A percentile compares a stretch with the other conserved stretches of the same genome.
Evolutionary conservation across 441 rosid species (phyloP).

Genomic region (Metrosideros polymorpha): DNA sequence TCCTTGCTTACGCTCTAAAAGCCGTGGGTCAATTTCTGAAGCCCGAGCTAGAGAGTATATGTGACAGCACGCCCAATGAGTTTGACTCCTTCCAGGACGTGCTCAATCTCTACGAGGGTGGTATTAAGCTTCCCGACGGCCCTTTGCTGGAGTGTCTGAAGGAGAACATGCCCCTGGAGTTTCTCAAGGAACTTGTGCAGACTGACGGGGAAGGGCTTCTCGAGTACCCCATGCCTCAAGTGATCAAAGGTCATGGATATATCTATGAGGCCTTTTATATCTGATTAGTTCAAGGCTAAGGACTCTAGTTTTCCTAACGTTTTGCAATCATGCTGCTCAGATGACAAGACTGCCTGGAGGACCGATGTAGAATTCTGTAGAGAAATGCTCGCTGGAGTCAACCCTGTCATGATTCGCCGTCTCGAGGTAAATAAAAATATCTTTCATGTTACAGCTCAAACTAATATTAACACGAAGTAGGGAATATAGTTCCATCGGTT

Average conservation of each 20-base stretch:
- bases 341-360: constrained; percentile 67
- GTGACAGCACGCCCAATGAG: constrained; percentile 40
- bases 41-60: constrained; percentile 38
- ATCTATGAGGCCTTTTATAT: not conserved
- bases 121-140: constrained; percentile 40
- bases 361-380: constrained; percentile 71
- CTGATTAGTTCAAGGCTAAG: not conserved
- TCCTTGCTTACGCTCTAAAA: constrained; percentile 38
- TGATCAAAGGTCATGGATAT: constrained; percentile 41
- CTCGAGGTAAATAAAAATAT: constrained; percentile 30
- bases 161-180: constrained; percentile 49
- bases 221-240: constrained; percentile 58
- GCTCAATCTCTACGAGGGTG: constrained; percentile 43
- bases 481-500: not conserved
- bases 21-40: constrained; percentile 32
- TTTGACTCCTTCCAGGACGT: constrained; percentile 46
- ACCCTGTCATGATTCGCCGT: constrained; percentile 55
- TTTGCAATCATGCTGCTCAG: constrained; percentile 17
- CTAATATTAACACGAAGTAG: not conserved
- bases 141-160: constrained; percentile 26
- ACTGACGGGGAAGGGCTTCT: constrained; percentile 41
- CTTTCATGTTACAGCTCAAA: not conserved
- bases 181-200: constrained; percentile 48
- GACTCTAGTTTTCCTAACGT: not conserved
- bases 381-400: constrained; percentile 76